Percentiles rank a stretch among this genome's conserved stretches.
phyloP scores from a whole-genome alignment of 768 basidiomycete genomes.

The Tulasnella sp. region DNA sequence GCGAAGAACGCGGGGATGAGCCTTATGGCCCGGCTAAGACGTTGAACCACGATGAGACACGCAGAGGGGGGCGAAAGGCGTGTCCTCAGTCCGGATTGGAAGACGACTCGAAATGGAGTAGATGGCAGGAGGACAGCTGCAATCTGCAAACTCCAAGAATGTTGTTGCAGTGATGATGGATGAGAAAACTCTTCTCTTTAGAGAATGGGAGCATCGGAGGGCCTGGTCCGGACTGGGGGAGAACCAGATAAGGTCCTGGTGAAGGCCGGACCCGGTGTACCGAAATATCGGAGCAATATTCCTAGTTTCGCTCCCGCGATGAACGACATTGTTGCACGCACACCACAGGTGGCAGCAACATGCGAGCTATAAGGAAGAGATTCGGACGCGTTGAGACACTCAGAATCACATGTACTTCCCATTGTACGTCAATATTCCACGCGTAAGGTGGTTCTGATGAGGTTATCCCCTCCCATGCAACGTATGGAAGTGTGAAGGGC shows the following conservation, averaged over 20 bases:
- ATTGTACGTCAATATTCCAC: not conserved
- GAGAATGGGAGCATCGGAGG: slow-evolving; percentile 1
- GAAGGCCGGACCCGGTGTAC: not conserved
- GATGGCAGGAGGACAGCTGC: not conserved
- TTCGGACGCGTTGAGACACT: not conserved
- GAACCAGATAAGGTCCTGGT: not conserved
- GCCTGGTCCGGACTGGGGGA: not conserved
- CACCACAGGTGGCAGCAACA: not conserved
- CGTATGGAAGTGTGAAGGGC: not conserved
- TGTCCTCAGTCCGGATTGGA: slow-evolving; percentile 8
- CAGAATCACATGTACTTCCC: not conserved
- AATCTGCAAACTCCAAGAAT: not conserved
- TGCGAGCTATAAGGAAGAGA: not conserved
- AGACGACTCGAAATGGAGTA: not conserved
- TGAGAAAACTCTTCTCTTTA: not conserved
- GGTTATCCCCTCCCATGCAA: not conserved
- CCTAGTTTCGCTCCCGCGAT: not conserved
- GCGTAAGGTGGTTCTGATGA: not conserved
- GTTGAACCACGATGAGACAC: not conserved
- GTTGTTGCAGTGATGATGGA: not conserved
- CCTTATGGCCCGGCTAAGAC: not conserved
- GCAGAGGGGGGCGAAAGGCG: slow-evolving; percentile 1
- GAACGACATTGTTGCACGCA: not conserved
- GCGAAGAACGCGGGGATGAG: not conserved
- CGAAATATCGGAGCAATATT: slow-evolving; percentile 11